These are phyloP conservation scores for Nicotiana attenuata DNA, from an alignment of 257 asterid genomes.

Conservation along the genomic window DNA sequence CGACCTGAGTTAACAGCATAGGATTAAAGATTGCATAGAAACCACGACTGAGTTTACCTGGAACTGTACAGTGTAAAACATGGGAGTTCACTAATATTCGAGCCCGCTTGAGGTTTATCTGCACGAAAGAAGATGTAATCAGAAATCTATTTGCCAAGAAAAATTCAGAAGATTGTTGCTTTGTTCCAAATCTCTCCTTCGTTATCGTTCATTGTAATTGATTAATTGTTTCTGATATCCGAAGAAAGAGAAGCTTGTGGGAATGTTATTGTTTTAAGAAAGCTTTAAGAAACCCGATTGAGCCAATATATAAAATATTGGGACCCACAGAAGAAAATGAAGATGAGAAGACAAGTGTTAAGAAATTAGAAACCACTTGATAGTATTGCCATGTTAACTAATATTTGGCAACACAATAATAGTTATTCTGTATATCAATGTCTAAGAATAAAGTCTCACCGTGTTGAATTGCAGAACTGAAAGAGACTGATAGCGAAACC, in stretches of 20 bases:
- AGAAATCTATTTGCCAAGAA: background rate
- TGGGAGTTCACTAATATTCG: constrained; percentile 81
- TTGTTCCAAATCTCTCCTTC: background rate
- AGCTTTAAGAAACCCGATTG: background rate
- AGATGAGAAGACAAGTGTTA: background rate
- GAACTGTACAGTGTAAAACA: constrained; percentile 45
- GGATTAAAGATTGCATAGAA: background rate
- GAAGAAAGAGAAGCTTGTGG: background rate
- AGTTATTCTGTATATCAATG: background rate
- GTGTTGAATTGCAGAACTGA: constrained; percentile 78
- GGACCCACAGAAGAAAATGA: background rate
- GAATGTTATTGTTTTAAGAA: background rate
- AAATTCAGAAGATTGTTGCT: background rate
- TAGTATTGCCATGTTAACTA: background rate
- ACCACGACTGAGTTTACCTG: constrained; percentile 39
- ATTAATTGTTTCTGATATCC: background rate
- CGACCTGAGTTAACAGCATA: constrained; percentile 5
- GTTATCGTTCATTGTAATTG: background rate
- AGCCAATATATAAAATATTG: background rate
- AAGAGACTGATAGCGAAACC: constrained; percentile 88
- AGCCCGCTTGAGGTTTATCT: constrained; percentile 98
- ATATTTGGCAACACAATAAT: background rate
- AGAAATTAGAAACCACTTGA: background rate
- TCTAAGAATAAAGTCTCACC: constrained; percentile 32
- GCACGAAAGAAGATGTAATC: constrained; percentile 27